Evolutionary conservation across 768 basidiomycete genomes (phyloP), one percentile per base, ranked within the genome.

Genomic region (Rhodotorula diobovata): DNA sequence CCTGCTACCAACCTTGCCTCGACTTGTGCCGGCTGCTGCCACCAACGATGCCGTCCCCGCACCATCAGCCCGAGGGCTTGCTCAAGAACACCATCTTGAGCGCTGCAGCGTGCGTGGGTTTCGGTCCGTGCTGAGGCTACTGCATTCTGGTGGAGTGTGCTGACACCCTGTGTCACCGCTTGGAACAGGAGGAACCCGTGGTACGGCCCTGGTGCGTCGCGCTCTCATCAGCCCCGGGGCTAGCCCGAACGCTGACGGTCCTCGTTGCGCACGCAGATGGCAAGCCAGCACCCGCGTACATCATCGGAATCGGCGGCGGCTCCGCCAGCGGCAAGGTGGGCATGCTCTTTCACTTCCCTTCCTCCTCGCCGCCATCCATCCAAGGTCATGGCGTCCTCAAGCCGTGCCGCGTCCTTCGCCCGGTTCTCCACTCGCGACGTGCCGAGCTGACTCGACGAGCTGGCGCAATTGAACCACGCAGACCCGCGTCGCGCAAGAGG

Each of bases 241-340:
- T 32, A 8, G 16, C 14, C 65, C 14, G 28, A 28, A 32, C 9
- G 30, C 20, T 2, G 37, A 2, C 32, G 60, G 32, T 55, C 54
- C 55, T 28, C 55, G 8, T 23, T 23, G 56, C 6, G 15, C 21
- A 18, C 30, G 73, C 78, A 60, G 79, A 81, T 23, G 82, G 82
- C 4, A 77, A 78, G 70, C 79, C 79, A 25, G 65, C 78, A 0
- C 73, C 77, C 43, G 80, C 81, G 9, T 83, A 82, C 73, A 81
- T 82, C 28, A 81, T 83, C 35, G 82, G 82, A 4, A 81, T 83
- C 60, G 82, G 81, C 32, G 82, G 82, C 39, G 82, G 82, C 0
- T 79, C 77, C 67, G 82, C 82, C 20, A 80, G 79, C 32, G 82
- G 82, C 16, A 82, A 83, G 78, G 82, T 81, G 20, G 60, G 77